phyloP scores from a whole-genome alignment of 805 yeast genomes.

The Lipomyces yamadae region DNA sequence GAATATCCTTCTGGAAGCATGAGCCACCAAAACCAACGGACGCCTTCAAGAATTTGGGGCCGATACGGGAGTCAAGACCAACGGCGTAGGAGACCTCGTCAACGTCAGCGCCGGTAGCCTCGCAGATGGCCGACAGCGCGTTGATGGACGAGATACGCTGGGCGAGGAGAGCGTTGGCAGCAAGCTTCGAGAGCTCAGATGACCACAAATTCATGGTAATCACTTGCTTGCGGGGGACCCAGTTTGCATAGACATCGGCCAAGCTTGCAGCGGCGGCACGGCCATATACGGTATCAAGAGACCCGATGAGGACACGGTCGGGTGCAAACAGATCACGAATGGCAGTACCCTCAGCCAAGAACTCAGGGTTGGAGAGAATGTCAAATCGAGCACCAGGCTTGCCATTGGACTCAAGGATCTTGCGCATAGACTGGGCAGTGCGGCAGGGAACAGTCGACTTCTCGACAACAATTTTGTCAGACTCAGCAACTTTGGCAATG shows the following conservation, averaged over 20 bases:
- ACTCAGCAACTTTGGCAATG: conserved; percentile 42
- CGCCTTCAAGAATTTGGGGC: conserved; percentile 43
- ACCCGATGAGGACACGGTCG: conserved; percentile 44
- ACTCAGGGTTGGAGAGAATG: conserved; percentile 44
- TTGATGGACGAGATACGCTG: conserved; percentile 45
- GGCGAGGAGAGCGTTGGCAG: conserved; percentile 44
- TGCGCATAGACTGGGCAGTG: conserved; percentile 43
- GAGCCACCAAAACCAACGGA: conserved; percentile 45
- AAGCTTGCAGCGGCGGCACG: conserved; percentile 42
- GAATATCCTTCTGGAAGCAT: conserved; percentile 44
- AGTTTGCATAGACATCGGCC: conserved; percentile 43
- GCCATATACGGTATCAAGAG: conserved; percentile 41
- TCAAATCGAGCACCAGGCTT: conserved; percentile 43
- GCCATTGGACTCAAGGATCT: conserved; percentile 42
- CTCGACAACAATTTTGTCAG: conserved; percentile 44
- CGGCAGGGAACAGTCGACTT: conserved; percentile 45
- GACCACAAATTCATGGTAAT: conserved; percentile 44
- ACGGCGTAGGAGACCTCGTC: conserved; percentile 44
- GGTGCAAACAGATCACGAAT: conserved; percentile 41
- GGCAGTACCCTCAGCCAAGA: conserved; percentile 45
- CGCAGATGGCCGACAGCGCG: conserved; percentile 44
- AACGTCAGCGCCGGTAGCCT: conserved; percentile 44
- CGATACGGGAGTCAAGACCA: conserved; percentile 44
- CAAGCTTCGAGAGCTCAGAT: conserved; percentile 44
- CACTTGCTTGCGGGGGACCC: conserved; percentile 42